Percentiles rank a stretch among this genome's conserved stretches.
Evolutionary conservation across 2,329 filamentous ascomycete species (phyloP).

Genomic region (Neocucurbitaria cava): DNA sequence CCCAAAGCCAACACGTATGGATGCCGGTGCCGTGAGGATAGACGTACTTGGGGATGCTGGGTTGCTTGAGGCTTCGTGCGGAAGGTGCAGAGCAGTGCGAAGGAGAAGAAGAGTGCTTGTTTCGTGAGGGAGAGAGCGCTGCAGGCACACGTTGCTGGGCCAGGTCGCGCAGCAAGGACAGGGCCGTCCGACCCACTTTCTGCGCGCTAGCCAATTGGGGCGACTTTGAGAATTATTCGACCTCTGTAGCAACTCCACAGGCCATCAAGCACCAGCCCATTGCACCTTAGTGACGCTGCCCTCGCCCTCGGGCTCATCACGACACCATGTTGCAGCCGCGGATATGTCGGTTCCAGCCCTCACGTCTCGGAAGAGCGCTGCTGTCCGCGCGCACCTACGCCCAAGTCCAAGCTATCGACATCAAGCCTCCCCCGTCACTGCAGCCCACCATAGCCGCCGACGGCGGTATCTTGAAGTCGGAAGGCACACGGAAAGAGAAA

Average conservation of each 20-base stretch:
- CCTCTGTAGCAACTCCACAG: constrained; percentile 25
- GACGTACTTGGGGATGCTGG: constrained; percentile 3
- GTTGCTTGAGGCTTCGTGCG: background rate
- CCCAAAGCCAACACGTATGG: constrained; percentile 32
- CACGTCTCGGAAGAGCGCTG: constrained; percentile 57
- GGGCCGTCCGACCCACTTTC: constrained; percentile 12
- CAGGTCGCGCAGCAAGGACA: constrained; percentile 17
- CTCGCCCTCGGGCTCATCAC: constrained; percentile 20
- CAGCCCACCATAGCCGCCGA: constrained; percentile 45
- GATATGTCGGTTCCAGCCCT: constrained; percentile 62
- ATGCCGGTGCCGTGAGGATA: constrained; percentile 8
- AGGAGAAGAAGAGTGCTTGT: constrained; percentile 15
- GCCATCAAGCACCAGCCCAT: constrained; percentile 25
- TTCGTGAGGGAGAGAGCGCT: constrained; percentile 22
- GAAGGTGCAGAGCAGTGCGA: constrained; percentile 22
- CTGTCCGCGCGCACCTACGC: constrained; percentile 61
- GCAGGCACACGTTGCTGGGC: constrained; percentile 23
- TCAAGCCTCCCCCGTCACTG: constrained; percentile 37
- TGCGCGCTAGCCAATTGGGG: constrained; percentile 34
- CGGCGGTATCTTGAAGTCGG: constrained; percentile 25
- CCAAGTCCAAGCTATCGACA: constrained; percentile 50
- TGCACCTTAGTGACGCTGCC: constrained; percentile 23
- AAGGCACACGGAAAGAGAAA: constrained; percentile 40
- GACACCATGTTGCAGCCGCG: constrained; percentile 70
- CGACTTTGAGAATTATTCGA: constrained; percentile 40